Evolutionary conservation across 169 alveolate genomes (phyloP), one percentile per base, ranked within the genome.

Genomic region (Babesia gibsoni): DNA sequence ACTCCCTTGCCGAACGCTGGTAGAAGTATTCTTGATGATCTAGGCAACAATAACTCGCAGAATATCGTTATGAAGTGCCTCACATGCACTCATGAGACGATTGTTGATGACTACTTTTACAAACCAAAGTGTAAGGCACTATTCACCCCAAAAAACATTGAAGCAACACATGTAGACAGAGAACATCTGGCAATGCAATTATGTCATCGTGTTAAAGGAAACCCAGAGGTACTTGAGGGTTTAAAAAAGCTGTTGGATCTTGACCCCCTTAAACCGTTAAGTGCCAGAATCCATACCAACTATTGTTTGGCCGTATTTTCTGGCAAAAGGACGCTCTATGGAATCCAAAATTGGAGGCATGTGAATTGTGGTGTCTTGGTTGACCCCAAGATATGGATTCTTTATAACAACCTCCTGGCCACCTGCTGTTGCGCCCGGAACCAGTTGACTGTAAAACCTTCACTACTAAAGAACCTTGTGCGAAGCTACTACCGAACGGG

Each of bases 291-390:
- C 61, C 27, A 43, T 3, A 30, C 70, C 5, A 39, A 57, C 2
- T 77, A 77, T 48, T 42, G 73, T 5, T 50, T 45, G 12, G 43
- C 64, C 18, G 41, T 77, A 5, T 77, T 77, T 18, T 30, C 58
- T 0, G 57, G 66, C 32, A 39, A 59, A 25, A 52, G 86, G 8
- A n/a, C 54, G 36, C 30, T 52, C 27, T 77, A 48, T 35, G 86
- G 86, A 5, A 46, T 77, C 20, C 83, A 65, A 49, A 77, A 77
- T 39, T 77, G 86, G 86, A 59, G 72, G n/a, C 73, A 67, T 18
- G 80, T 45, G 27, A 45, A 67, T 20, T 50, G 75, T 10, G 67
- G 73, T 1, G 30, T 36, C 9, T n/a, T n/a, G 14, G 52, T 66
- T 25, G 81, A 77, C 42, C 58, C 73, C 2, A 67, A 56, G 59